A percentile compares a stretch with the other conserved stretches of the same genome.
Evolutionary conservation across 73 alveolate genomes (phyloP).

Genomic region (Tetrahymena elliotti): DNA sequence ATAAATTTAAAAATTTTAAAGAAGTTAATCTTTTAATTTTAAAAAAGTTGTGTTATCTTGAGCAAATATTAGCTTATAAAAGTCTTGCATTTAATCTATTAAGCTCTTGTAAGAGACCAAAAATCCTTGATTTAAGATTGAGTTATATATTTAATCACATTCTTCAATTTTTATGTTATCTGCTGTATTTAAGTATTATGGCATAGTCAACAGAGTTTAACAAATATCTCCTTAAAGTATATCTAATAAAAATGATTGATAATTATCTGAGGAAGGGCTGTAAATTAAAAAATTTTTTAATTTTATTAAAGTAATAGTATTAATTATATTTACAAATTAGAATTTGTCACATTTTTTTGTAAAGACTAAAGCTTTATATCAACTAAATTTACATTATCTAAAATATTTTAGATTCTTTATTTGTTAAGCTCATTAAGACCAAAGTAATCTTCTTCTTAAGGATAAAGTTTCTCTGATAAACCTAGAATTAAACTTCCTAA

Average conservation of each 20-base stretch:
- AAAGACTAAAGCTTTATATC: background rate
- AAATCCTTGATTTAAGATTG: background rate
- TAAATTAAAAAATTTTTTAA: background rate
- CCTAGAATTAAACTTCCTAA: background rate
- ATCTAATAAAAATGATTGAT: background rate
- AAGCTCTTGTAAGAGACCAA: background rate
- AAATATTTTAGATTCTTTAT: background rate
- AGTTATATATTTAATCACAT: background rate
- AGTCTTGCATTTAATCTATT: background rate
- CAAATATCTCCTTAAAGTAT: background rate
- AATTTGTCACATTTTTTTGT: background rate
- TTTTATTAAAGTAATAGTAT: background rate
- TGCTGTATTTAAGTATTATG: background rate
- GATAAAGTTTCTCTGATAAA: background rate
- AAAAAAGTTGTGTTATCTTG: background rate
- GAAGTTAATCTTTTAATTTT: background rate
- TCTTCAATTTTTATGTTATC: background rate
- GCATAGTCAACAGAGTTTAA: background rate
- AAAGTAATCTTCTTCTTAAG: background rate
- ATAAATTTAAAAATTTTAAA: background rate
- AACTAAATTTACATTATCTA: background rate
- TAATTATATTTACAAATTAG: background rate
- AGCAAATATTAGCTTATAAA: background rate
- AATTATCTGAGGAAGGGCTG: background rate
- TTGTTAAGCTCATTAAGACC: background rate